Conservation (phyloP, 306 rosid genomes). For the Albizia julibrissin region DNA sequence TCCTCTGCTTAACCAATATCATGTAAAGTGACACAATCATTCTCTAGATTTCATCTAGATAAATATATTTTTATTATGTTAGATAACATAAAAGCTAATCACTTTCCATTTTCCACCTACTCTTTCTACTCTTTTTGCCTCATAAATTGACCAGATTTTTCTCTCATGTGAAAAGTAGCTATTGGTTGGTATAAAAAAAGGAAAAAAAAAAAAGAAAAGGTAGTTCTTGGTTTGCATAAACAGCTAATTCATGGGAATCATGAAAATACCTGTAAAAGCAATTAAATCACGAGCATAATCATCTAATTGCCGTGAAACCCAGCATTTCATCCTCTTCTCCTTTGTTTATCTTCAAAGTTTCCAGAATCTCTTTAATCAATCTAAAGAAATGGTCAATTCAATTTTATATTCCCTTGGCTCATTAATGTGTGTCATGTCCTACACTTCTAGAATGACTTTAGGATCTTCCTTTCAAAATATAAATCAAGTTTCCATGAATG, state of each 20-base stretch:
- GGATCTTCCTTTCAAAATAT: neutral
- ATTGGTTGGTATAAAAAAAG: neutral
- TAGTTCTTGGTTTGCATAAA: neutral
- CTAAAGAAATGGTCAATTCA: neutral
- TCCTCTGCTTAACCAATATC: too few species aligned
- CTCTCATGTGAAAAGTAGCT: neutral
- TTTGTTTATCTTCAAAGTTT: neutral
- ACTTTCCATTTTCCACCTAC: neutral
- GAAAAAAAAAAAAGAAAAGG: neutral
- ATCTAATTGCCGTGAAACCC: constrained; percentile 16
- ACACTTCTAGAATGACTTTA: neutral
- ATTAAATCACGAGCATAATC: constrained; percentile 23
- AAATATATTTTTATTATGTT: too few species aligned
- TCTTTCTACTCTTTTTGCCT: neutral
- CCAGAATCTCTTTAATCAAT: neutral
- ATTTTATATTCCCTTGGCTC: neutral
- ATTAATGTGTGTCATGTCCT: neutral
- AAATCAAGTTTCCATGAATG: too few species aligned
- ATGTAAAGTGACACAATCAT: too few species aligned
- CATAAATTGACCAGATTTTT: neutral
- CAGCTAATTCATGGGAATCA: constrained; percentile 8
- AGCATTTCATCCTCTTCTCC: neutral
- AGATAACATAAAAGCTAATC: neutral
- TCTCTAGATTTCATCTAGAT: neutral
- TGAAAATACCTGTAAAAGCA: constrained; percentile 16